Evolutionary conservation across 2,329 filamentous ascomycete genomes (phyloP).

Genomic region (Hymenoscyphus fructigenus): DNA sequence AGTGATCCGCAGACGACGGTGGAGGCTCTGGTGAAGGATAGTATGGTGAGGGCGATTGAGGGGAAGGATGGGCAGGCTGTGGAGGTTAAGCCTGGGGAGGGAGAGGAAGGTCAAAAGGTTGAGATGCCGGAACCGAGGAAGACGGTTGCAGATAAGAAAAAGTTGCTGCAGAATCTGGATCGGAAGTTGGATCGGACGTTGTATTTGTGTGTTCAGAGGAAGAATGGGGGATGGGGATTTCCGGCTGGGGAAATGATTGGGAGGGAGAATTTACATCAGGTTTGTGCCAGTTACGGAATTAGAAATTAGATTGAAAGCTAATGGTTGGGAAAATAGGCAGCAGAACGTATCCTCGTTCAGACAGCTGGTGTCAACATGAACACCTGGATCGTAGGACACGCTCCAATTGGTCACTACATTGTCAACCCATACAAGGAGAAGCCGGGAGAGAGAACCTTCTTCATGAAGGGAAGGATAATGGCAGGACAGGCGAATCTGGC

Average conservation of each 20-base stretch:
- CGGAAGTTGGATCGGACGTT: constrained; percentile 77
- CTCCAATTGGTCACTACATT: constrained; percentile 79
- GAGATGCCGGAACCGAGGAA: constrained; percentile 68
- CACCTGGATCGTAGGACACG: constrained; percentile 93
- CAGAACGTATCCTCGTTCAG: constrained; percentile 73
- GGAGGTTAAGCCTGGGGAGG: constrained; percentile 51
- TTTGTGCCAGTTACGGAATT: constrained; percentile 46
- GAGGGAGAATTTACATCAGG: constrained; percentile 78
- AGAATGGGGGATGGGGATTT: constrained; percentile 76
- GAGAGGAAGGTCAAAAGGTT: constrained; percentile 52
- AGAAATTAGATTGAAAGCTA: not conserved
- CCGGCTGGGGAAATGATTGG: constrained; percentile 68
- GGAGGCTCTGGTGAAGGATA: constrained; percentile 56
- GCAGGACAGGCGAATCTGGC: constrained; percentile 86
- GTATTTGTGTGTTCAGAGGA: constrained; percentile 79
- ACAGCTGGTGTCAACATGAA: constrained; percentile 94
- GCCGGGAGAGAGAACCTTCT: constrained; percentile 70
- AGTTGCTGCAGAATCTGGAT: constrained; percentile 77
- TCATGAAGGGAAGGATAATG: constrained; percentile 95
- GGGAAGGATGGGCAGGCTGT: constrained; percentile 68
- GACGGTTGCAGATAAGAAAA: constrained; percentile 75
- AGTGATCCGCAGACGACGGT: constrained; percentile 53
- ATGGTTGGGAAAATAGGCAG: constrained; percentile 60
- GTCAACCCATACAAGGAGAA: constrained; percentile 44
- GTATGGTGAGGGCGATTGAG: constrained; percentile 27